phyloP scores from a whole-genome alignment of 148 eudicot species.

The Camellia japonica region DNA sequence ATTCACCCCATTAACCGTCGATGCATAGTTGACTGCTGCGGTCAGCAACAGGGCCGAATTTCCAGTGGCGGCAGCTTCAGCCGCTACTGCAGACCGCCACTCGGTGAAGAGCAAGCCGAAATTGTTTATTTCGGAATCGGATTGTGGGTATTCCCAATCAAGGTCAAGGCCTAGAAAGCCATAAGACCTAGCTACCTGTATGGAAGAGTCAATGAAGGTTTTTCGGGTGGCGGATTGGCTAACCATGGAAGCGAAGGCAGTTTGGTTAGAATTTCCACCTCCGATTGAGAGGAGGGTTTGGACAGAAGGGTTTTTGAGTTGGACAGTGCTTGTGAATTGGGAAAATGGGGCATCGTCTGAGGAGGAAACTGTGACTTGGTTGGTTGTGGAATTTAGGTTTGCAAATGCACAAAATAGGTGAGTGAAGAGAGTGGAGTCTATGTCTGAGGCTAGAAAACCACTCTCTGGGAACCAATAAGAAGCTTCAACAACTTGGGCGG shows the following conservation, averaged over 20 bases:
- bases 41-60: slow-evolving; percentile 29
- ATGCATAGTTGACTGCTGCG: slow-evolving; percentile 37
- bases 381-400: slow-evolving; percentile 30
- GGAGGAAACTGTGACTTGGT: slow-evolving; percentile 33
- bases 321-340: slow-evolving; percentile 41
- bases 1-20: slow-evolving; percentile 17
- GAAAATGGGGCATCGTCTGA: slow-evolving; percentile 23
- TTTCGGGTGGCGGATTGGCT: slow-evolving; percentile 33
- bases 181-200: slow-evolving; percentile 31
- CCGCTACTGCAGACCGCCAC: slow-evolving; percentile 45
- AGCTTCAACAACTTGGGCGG: slow-evolving; percentile 30
- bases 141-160: slow-evolving; percentile 56
- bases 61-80: slow-evolving; percentile 29
- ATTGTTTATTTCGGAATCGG: slow-evolving; percentile 38
- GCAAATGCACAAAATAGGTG: slow-evolving; percentile 75
- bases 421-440: slow-evolving; percentile 67
- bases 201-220: slow-evolving; percentile 54
- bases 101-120: slow-evolving; percentile 33
- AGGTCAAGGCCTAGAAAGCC: slow-evolving; percentile 57
- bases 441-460: slow-evolving; percentile 32
- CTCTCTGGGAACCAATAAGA: slow-evolving; percentile 62
- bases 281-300: slow-evolving; percentile 59
- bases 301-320: slow-evolving; percentile 34
- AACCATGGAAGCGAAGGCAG: slow-evolving; percentile 37
- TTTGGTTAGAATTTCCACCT: slow-evolving; percentile 23